Evolutionary conservation across 2,329 filamentous ascomycete genomes (phyloP).

Genomic region (Pseudocercospora ulei): DNA sequence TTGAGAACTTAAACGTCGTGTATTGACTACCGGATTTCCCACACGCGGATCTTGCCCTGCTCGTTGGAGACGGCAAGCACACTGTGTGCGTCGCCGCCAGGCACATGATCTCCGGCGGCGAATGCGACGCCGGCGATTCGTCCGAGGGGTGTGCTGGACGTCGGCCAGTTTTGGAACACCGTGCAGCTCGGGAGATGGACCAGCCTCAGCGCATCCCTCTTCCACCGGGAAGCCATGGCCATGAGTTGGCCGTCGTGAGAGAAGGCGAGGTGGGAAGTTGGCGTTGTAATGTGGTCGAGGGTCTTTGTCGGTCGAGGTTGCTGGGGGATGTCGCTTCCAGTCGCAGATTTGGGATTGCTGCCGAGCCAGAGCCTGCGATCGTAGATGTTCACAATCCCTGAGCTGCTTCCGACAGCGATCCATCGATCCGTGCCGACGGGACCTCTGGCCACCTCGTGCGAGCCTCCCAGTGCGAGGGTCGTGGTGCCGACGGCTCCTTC

Average conservation of each 20-base stretch:
- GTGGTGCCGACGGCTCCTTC: conserved; percentile 82
- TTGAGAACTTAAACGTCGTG: too few relatives aligned
- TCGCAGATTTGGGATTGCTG: conserved; percentile 13
- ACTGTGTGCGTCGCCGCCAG: conserved; percentile 35
- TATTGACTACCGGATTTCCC: conserved; percentile 60
- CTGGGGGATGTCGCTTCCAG: conserved; percentile 43
- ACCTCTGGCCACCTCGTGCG: conserved; percentile 45
- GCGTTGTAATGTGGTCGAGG: conserved; percentile 79
- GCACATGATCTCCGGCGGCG: conserved; percentile 34
- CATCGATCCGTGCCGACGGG: conserved; percentile 70
- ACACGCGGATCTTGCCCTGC: conserved; percentile 73
- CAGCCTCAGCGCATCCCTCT: conserved; percentile 76
- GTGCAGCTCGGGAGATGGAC: conserved; percentile 87
- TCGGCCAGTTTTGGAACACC: conserved; percentile 96
- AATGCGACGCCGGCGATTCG: conserved; percentile 56
- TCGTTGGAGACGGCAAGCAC: conserved; percentile 82
- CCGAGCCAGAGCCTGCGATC: conserved; percentile 58
- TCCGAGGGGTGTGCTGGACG: conserved; percentile 75
- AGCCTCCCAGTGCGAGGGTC: conserved; percentile 67
- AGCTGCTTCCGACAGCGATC: conserved; percentile 77
- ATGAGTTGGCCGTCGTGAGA: conserved; percentile 82
- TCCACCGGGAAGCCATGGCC: conserved; percentile 74
- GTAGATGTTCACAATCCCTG: conserved; percentile 88
- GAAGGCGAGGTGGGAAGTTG: conserved; percentile 69
- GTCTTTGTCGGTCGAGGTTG: conserved; percentile 61